Conservation (phyloP, 2,329 filamentous ascomycete species). For the Elsinoe batatas region DNA sequence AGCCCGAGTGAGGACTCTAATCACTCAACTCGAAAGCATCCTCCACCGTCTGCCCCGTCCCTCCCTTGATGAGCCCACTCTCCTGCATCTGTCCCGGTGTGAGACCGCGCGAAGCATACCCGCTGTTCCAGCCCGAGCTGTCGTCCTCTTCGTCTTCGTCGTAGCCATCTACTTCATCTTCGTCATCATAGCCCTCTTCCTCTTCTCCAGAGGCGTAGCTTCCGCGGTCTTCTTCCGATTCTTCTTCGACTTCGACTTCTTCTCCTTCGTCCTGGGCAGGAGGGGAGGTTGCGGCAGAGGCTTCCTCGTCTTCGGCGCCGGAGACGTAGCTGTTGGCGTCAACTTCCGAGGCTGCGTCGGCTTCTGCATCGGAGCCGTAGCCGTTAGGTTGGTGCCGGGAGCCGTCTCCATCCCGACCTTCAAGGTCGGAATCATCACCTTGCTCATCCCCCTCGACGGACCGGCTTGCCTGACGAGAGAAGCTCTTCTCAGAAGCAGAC, state of each 20-base stretch:
- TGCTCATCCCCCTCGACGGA: background rate
- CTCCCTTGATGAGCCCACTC: slow-evolving; percentile 15
- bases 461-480: too few relatives aligned
- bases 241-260: background rate
- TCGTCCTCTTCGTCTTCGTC: slow-evolving; percentile 4
- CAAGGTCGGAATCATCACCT: background rate
- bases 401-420: background rate
- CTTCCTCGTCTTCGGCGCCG: background rate
- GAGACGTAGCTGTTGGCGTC: too few relatives aligned
- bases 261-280: background rate
- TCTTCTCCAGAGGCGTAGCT: background rate
- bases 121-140: background rate
- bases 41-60: slow-evolving; percentile 16
- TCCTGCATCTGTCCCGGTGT: slow-evolving; percentile 11
- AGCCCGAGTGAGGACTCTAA: background rate
- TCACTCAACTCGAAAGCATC: slow-evolving; percentile 18
- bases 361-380: background rate
- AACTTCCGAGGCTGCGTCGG: too few relatives aligned
- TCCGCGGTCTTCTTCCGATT: background rate
- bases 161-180: background rate
- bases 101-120: slow-evolving; percentile 2
- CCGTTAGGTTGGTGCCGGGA: background rate
- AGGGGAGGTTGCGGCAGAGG: too few relatives aligned
- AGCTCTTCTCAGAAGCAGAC: too few relatives aligned
- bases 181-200: slow-evolving; percentile 1